Base-by-base conservation (phyloP, 1,284 basidiomycete species). In the Thecaphora thlaspeos region DNA sequence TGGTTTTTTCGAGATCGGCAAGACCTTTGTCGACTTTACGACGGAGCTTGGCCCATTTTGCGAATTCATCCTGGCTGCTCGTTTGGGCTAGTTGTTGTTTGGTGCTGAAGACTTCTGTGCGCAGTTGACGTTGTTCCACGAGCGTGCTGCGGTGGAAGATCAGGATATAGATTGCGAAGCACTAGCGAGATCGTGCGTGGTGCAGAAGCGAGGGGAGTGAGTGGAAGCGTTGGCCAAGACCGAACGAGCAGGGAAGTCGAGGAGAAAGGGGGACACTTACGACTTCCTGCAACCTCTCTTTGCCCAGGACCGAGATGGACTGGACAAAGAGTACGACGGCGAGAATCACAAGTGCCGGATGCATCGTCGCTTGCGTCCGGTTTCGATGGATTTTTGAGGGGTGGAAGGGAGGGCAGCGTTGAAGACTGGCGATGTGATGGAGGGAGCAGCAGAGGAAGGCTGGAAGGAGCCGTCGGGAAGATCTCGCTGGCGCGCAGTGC, bases 41-140 rank as follows among this genome's bases (percentile, higher is more conserved):
- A 71, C 89, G 82, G 70, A 98, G 80, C 81, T 92, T 94, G 41
- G 94, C 94, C 95, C 95, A 98, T 80, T 92, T 97, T 17, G 93
- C 90, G 78, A 99, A 98, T 77, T 98, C 89, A 76, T 97, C 94
- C 78, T 98, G 94, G 14, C 91, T 89, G 70, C 89, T 91, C 26
- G 93, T 98, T 73, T 87, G 86, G 54, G 88, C 80, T 10, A 98
- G 84, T 77, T 96, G 89, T 36, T 88, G 84, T 81, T 94, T 93
- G 46, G 84, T 58, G 89, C 87, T 21, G 41, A 53, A 61, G 30
- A 77, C 56, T 17, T 73, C 67, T 19, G 50, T 55, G 21, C 70
- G 70, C 30, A 70, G 51, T 3, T 41, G 10, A 7, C 49, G 58
- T 41, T 68, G 71, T 15, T 47, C 21, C 23, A 46, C 38, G 8